Evolutionary conservation across 345 rosid species (phyloP).

Genomic region (Adansonia digitata): DNA sequence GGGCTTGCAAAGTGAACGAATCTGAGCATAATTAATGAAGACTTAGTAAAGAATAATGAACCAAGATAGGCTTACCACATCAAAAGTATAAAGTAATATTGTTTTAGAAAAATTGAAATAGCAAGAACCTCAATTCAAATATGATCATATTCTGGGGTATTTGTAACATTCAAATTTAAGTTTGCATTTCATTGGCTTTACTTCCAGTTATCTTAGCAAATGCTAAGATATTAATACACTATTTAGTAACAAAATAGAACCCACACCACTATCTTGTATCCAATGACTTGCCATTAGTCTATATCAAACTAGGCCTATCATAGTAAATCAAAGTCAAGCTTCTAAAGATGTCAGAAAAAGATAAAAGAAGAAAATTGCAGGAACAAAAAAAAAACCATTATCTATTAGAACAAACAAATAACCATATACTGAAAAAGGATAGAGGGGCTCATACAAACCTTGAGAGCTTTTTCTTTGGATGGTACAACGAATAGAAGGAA

Average conservation of each 20-base stretch:
- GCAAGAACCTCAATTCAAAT: not conserved
- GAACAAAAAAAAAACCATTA: not conserved
- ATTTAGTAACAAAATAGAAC: not conserved
- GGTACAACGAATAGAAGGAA: slow-evolving; percentile 76
- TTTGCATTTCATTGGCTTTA: not conserved
- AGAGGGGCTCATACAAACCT: slow-evolving; percentile 37
- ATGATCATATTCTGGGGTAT: not conserved
- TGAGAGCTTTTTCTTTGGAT: slow-evolving; percentile 69
- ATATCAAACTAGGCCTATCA: not conserved
- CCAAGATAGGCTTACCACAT: not conserved
- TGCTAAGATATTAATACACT: not conserved
- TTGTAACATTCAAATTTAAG: not conserved
- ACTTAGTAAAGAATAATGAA: slow-evolving; percentile 1
- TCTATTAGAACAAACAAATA: not conserved
- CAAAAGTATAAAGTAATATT: not conserved
- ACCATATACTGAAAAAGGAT: not conserved
- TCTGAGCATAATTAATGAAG: slow-evolving; percentile 36
- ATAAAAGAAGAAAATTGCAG: not conserved
- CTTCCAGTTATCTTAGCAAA: not conserved
- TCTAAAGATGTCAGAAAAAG: not conserved
- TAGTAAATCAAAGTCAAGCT: not conserved
- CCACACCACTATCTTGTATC: not conserved
- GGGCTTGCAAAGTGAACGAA: slow-evolving; percentile 72
- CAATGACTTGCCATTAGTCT: not conserved
- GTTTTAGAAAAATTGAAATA: not conserved